phyloP scores from a whole-genome alignment of 2,329 filamentous ascomycete genomes.

The Aspergillus amoenus region DNA sequence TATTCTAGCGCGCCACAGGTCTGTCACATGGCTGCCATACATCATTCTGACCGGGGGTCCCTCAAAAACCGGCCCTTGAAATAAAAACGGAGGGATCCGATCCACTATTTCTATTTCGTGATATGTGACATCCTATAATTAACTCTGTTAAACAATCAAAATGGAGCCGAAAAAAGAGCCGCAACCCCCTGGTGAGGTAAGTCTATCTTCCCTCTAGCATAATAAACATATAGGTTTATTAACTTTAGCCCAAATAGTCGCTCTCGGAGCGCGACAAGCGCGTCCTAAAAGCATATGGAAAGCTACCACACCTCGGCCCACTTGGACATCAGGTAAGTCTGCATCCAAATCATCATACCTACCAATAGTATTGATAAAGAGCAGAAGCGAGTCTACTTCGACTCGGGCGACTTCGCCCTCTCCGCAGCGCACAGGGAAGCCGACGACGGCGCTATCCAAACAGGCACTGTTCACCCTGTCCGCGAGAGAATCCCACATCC shows the following conservation, averaged over 20 bases:
- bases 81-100: no score
- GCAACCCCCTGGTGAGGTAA: no score
- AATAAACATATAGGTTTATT: no score
- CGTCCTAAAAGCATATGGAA: slow-evolving; percentile 15
- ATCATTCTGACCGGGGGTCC: no score
- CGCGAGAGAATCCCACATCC: slow-evolving; percentile 30
- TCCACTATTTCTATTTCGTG: no score
- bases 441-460: slow-evolving; percentile 23
- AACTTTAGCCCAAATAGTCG: not conserved
- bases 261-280: not conserved
- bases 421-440: slow-evolving; percentile 22
- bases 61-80: no score
- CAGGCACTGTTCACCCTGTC: slow-evolving; percentile 25
- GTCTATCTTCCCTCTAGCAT: no score
- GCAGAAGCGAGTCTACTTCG: slow-evolving; percentile 30
- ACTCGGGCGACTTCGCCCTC: slow-evolving; percentile 32
- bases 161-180: no score
- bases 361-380: slow-evolving; percentile 7
- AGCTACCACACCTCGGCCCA: slow-evolving; percentile 14
- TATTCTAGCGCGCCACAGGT: no score
- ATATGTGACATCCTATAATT: no score
- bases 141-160: no score
- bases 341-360: not conserved
- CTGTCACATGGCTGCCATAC: no score
- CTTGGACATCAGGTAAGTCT: slow-evolving; percentile 14